Evolutionary conservation across 257 asterid genomes (phyloP), one percentile per base, ranked within the genome.

Genomic region (Fraxinus cuspidata): DNA sequence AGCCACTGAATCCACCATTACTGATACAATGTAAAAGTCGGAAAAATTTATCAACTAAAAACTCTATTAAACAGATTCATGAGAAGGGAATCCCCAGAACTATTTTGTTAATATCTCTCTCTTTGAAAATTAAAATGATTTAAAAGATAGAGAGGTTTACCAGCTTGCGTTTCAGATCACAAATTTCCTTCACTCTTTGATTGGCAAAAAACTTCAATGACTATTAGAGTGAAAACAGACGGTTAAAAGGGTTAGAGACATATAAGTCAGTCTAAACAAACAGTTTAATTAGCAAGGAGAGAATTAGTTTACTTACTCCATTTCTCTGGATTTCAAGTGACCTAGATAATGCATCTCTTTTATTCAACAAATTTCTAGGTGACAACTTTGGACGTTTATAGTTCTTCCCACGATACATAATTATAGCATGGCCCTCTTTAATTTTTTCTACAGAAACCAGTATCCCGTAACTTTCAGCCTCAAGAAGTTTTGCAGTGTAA

Each of bases 341-440:
- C 86, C 90, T 84, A 69, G 79, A 79, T 78, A 93, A 79, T 74
- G 98, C 99, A 71, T 90, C 97, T 77, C 84, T 83, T 83, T 91
- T 95, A 79, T 73, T 92, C 84, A 88, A 86, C 84, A 93, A 87
- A 81, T 88, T 90, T 65, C 65, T 60, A 69, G 83, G 77, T 66
- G 76, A 81, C 40, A 71, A 42, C 58, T 86, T 90, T 28, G 96
- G 98, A 38, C 99, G 94, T 75, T 85, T 87, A 81, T 89, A 93
- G 85, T 95, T 95, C 85, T 95, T 95, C 65, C 99, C 99, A 60
- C 99, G 97, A 83, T 89, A 95, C n/a, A 95, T 74, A 74, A 95
- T 84, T 71, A 95, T 87, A 11, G 93, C 96, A 85, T 93, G 97
- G 75, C 99, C 99, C 85, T 93, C 90, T 89, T 91, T 93, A 81